A percentile compares a stretch with the other conserved stretches of the same genome.
These are phyloP conservation scores for Fusarium avenaceum DNA, from an alignment of 2,329 filamentous ascomycete species.

Conservation along the genomic window DNA sequence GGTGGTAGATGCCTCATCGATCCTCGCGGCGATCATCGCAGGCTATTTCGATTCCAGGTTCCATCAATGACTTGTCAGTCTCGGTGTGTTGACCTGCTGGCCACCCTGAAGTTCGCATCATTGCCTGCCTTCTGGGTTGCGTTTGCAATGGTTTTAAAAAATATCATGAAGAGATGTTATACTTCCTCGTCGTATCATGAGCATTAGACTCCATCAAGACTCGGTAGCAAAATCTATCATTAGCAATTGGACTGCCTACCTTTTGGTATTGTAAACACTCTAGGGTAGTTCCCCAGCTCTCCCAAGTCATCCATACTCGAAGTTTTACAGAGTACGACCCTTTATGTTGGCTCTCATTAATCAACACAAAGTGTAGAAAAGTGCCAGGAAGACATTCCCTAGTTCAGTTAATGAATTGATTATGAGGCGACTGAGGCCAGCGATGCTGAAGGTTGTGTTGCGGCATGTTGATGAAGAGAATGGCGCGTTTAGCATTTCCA, in stretches of 20 bases:
- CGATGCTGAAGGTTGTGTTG: constrained; percentile 19
- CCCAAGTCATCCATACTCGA: too few species aligned
- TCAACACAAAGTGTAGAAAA: background rate
- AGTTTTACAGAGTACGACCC: too few species aligned
- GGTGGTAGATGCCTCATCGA: constrained; percentile 11
- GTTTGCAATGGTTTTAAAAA: background rate
- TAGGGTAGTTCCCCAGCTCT: too few species aligned
- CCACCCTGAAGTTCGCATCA: constrained; percentile 28
- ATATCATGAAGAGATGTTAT: constrained; percentile 5
- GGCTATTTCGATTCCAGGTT: constrained; percentile 38
- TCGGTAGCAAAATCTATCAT: background rate
- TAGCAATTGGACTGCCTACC: background rate
- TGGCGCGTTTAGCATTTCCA: constrained; percentile 32
- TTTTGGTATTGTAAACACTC: background rate
- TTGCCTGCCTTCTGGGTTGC: constrained; percentile 7
- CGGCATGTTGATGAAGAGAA: constrained; percentile 24
- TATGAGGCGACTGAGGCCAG: constrained; percentile 33
- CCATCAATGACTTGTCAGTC: constrained; percentile 43
- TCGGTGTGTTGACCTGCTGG: constrained; percentile 16
- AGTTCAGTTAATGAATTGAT: constrained; percentile 3
- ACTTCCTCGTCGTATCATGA: constrained; percentile 2
- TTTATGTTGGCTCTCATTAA: background rate
- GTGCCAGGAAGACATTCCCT: background rate
- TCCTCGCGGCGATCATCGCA: constrained; percentile 30
- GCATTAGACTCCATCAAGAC: background rate